Conservation (phyloP, 108 stramenopile species). For the Conticribra guillardii region DNA sequence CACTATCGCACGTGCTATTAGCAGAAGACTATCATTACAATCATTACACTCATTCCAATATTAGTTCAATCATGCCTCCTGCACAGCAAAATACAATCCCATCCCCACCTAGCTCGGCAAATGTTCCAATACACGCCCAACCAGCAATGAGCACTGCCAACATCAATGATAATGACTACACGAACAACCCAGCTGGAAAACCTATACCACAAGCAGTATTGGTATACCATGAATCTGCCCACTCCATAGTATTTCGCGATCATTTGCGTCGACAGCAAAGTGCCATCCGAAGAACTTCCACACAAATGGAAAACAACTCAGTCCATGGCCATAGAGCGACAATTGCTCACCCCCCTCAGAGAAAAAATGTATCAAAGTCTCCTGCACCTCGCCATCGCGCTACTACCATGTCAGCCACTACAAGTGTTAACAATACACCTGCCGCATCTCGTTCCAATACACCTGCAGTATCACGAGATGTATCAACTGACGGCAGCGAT, state of each 20-base stretch:
- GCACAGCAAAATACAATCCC: constrained; percentile 5
- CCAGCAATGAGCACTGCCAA: background rate
- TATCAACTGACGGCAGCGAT: background rate
- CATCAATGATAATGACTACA: background rate
- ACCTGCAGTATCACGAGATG: background rate
- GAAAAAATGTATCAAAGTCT: background rate
- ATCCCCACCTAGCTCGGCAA: background rate
- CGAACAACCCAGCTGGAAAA: constrained; percentile 4
- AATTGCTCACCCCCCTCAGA: background rate
- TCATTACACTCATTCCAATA: too few species aligned
- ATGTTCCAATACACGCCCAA: background rate
- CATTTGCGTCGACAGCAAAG: constrained; percentile 63
- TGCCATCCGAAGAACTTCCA: constrained; percentile 34
- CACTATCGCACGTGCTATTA: too few species aligned
- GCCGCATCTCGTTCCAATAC: background rate
- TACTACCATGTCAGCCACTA: background rate
- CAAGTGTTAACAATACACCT: background rate
- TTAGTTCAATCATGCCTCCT: constrained; percentile 13
- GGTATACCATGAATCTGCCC: constrained; percentile 86
- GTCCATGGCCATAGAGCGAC: constrained; percentile 6
- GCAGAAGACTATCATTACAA: too few species aligned
- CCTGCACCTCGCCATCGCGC: background rate
- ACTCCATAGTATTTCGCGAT: constrained; percentile 91
- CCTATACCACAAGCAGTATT: constrained; percentile 45
- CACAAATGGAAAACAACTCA: constrained; percentile 23